A percentile compares a stretch with the other conserved stretches of the same genome.
phyloP scores from a whole-genome alignment of 2,329 filamentous ascomycete species.

The Penicillium sp. region DNA sequence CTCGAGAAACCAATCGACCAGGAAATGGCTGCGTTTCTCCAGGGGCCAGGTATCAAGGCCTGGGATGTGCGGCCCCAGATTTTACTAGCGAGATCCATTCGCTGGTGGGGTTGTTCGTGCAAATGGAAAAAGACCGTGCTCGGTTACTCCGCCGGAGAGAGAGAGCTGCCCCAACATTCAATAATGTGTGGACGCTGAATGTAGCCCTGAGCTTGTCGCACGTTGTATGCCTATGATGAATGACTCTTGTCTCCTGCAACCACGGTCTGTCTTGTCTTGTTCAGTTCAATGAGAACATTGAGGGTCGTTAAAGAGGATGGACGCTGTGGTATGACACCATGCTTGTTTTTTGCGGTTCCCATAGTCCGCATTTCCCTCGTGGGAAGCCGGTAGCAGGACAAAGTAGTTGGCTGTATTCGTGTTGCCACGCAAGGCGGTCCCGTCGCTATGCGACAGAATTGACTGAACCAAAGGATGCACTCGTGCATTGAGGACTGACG shows the following conservation, averaged over 20 bases:
- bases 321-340: not conserved
- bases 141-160: conserved; percentile 9
- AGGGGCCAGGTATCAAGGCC: conserved; percentile 17
- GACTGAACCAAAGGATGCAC: not conserved
- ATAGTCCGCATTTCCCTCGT: not conserved
- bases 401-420: not conserved
- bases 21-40: not conserved
- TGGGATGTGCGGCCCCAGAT: conserved; percentile 31
- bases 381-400: conserved; percentile 1
- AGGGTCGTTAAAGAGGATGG: not conserved
- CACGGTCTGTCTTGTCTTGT: not conserved
- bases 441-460: not conserved
- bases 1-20: not conserved
- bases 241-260: not conserved
- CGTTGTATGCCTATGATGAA: not conserved
- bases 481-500: not conserved
- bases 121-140: conserved; percentile 8
- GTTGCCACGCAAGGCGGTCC: conserved; percentile 9
- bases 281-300: not conserved
- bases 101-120: conserved; percentile 26
- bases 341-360: not conserved
- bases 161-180: conserved; percentile 1
- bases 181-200: too few species aligned
- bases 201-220: not conserved
- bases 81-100: conserved; percentile 30